Conservation (phyloP, 495 filamentous ascomycete genomes). For the Hypoxylon fuscum region DNA sequence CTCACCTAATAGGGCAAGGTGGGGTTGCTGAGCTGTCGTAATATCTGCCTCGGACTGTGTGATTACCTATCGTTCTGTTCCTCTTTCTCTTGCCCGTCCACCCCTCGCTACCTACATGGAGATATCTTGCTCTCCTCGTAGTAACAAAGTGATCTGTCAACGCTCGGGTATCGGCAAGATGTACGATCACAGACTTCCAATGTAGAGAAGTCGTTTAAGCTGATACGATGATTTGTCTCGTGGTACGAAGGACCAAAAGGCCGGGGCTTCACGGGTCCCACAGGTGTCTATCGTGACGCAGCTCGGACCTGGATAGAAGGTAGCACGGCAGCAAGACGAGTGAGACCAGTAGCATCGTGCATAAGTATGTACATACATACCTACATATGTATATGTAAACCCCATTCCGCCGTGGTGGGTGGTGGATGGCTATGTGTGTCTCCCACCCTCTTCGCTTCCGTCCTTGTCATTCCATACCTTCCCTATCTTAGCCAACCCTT, state of each 20-base stretch:
- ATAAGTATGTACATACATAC: background rate
- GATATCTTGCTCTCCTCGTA: conserved; percentile 8
- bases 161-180: background rate
- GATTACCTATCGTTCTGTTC: background rate
- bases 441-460: conserved; percentile 11
- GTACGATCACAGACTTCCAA: background rate
- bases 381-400: conserved; percentile 37
- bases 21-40: conserved; percentile 29
- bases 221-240: background rate
- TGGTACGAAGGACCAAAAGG: conserved; percentile 4
- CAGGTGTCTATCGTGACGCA: conserved; percentile 32
- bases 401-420: conserved; percentile 29
- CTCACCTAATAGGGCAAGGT: conserved; percentile 11
- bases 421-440: conserved; percentile 12
- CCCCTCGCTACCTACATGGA: background rate
- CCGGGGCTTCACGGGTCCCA: conserved; percentile 24
- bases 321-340: conserved; percentile 26
- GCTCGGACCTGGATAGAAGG: conserved; percentile 34
- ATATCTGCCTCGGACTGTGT: conserved; percentile 9
- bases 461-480: conserved; percentile 36
- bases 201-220: background rate
- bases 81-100: too few species aligned
- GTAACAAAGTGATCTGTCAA: background rate
- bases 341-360: conserved; percentile 6
- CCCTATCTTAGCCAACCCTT: conserved; percentile 26